Base-by-base conservation (phyloP, 306 rosid species). In the Gillenia trifoliata region DNA sequence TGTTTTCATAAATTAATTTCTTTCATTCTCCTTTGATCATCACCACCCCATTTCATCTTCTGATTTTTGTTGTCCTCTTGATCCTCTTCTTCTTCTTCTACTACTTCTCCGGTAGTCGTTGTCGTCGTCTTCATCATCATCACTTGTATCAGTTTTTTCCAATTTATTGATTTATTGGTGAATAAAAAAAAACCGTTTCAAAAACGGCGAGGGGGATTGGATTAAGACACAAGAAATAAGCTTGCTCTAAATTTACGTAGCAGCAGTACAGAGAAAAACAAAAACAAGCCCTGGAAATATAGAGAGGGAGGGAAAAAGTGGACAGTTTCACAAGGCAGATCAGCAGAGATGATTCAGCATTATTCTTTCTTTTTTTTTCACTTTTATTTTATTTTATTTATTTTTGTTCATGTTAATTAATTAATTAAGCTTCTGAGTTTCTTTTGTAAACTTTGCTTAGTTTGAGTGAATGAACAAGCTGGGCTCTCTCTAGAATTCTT, bases 101-200 rank as follows among this genome's bases (percentile, higher is more conserved):
- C 66, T 72, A 40, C 30, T 70, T 70, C 29, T 60, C 47, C 68
- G 77, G 60, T 72, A 41, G 59, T 8, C 28, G 0, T 54, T 5
- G 3, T 50, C 4, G 4, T 45, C 49, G 17, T 43, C 52, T 0
- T 15, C 52, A 0, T 45, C 20, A 1, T 36, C 41, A 36, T 38
- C 41, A 47, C 75, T 52, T 75, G 68, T 33, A 56, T 52, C 54
- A 31, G n/a, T 75, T 61, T 56, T 28, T 65, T 75, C 73, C 74
- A 56, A 75, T 80, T 80, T 70, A 57, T 80, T 80, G 70, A 80
- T 75, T 80, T 70, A 68, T 80, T 75, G 84, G 83, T 54, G 80
- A 80, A 80, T 80, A 80, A 80, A 75, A 80, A 75, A 47, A 9
- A 25, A 70, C 54, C 84, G 74, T 64, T 75, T 55, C 20, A 55